Base-by-base conservation (phyloP, 2,329 filamentous ascomycete species). In the Sporothrix curviconia region DNA sequence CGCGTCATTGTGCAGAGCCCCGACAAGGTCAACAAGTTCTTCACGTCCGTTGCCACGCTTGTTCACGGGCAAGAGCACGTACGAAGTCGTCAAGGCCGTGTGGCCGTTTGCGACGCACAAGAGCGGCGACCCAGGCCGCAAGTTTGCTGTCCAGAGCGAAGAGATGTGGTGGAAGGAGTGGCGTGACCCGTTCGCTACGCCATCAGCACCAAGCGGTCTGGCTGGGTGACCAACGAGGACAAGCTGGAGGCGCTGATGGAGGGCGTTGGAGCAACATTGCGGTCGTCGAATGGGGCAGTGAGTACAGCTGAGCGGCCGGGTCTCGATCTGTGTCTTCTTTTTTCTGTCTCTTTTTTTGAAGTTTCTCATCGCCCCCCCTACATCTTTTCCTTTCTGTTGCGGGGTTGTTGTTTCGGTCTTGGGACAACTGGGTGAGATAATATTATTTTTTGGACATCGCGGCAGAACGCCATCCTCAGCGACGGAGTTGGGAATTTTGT, bases 161-260 rank as follows among this genome's bases (percentile, higher is more conserved):
- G 78, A 80, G 64, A 72, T 71, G 2, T 83, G 80, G 79, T 83
- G 79, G 76, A 69, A 70, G 51, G 76, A 78, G 61, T 80, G 77
- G 77, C 74, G 68, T 56, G 74, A 76, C 69, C 73, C 1, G 73
- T 78, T 61, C 69, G 67, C 56, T 72, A 73, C 59, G 71, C 72
- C 3, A 68, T 75, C 39, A 61, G 63, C 28, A 63, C 64, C 4
- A 72, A 71, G 58, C 67, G 74, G 6, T 65, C 70, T 4, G 74
- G 74, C 25, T 77, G 73, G 70, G 74, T 81, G 8, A 79, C 78
- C 2, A 76, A 76, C 56, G 78, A 80, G 64, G 78, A 81, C 59
- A 79, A 77, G 61, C 70, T 81, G 7, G 78, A 81, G 64, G 75
- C 70, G 15, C 71, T 80, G 46, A 80, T 80, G 77, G 76, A 79